Evolutionary conservation across 2,329 filamentous ascomycete species (phyloP), one percentile per base, ranked within the genome.

Genomic region (Akanthomyces lecanii): DNA sequence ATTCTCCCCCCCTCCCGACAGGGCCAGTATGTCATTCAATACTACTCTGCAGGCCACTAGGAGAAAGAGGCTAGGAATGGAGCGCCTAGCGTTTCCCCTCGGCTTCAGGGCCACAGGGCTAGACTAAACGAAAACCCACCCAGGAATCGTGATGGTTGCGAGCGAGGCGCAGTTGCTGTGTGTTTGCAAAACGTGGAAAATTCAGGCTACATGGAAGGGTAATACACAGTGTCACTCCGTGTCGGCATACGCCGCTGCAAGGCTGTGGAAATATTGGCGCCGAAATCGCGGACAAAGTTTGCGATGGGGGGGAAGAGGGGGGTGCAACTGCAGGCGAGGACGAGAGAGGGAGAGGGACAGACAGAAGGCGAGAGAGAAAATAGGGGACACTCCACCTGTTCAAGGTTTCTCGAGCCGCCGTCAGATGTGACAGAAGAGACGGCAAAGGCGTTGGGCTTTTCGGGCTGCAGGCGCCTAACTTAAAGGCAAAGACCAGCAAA

Each of bases 171-270:
- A 18, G 7, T 6, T 6, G 28, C 25, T 21, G 14, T 21, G 23
- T 47, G 16, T 23, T 74, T 83, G 61, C 23, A 30, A n/a, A 25
- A 25, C 16, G 28, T 51, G 48, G 48, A 51, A 51, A 33, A 10
- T 51, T 51, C 48, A 33, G 10, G 28, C 23, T 16, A 21, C 23
- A 25, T 50, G 12, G 23, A 16, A 53, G 52, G 52, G 23, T 42
- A 79, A 81, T 66, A 42, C 52, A 55, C 52, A 18, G 5, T 36
- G 36, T 55, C 52, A 55, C 21, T 12, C 52, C 40, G 52, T 36
- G 48, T 42, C 36, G 52, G 52, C 21, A 53, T 40, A 53, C 33
- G 33, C 33, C 51, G 51, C 52, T 55, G 52, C 52, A 55, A 42
- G 36, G 52, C 52, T 42, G 21, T 12, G 16, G 38, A 60, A 68